Conservation (phyloP, 805 yeast genomes). For the Barnettozyma wickerhamii region DNA sequence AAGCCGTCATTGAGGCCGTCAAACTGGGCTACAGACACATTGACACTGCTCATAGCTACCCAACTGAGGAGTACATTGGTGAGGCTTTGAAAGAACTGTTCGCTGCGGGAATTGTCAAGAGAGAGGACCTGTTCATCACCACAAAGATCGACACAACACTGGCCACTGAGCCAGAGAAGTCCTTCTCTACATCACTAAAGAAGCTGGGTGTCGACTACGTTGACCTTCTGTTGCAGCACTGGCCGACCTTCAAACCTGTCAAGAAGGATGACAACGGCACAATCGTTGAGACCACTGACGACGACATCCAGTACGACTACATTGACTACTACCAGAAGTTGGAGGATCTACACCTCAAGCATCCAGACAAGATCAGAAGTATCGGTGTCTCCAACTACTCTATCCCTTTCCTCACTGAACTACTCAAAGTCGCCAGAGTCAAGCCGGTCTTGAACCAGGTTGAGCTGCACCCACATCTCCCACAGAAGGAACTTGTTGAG, state of each 20-base stretch:
- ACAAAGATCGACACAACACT: slow-evolving; percentile 38
- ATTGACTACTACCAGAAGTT: slow-evolving; percentile 4
- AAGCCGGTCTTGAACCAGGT: slow-evolving; percentile 64
- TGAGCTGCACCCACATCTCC: slow-evolving; percentile 65
- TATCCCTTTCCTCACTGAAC: slow-evolving; percentile 43
- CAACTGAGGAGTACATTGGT: slow-evolving; percentile 55
- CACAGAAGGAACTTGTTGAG: slow-evolving; percentile 53
- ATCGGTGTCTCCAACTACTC: slow-evolving; percentile 70
- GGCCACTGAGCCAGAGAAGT: slow-evolving; percentile 38
- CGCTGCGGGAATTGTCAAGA: slow-evolving; percentile 28
- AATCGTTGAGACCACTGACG: slow-evolving; percentile 27
- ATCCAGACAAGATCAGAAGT: slow-evolving; percentile 46
- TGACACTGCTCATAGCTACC: slow-evolving; percentile 62
- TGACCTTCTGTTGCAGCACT: slow-evolving; percentile 57
- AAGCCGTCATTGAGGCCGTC: slow-evolving; percentile 49
- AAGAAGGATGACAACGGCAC: slow-evolving; percentile 41
- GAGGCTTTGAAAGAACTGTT: slow-evolving; percentile 36
- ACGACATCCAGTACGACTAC: slow-evolving; percentile 6
- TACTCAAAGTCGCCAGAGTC: slow-evolving; percentile 39
- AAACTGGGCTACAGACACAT: slow-evolving; percentile 51
- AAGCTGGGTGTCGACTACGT: slow-evolving; percentile 46
- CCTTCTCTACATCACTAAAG: slow-evolving; percentile 39
- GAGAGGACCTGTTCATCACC: slow-evolving; percentile 51
- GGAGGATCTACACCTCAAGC: slow-evolving; percentile 37
- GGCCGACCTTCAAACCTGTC: neutral